These are phyloP conservation scores for Bipolaris bicolor DNA, from an alignment of 2,329 filamentous ascomycete species.

Conservation along the genomic window DNA sequence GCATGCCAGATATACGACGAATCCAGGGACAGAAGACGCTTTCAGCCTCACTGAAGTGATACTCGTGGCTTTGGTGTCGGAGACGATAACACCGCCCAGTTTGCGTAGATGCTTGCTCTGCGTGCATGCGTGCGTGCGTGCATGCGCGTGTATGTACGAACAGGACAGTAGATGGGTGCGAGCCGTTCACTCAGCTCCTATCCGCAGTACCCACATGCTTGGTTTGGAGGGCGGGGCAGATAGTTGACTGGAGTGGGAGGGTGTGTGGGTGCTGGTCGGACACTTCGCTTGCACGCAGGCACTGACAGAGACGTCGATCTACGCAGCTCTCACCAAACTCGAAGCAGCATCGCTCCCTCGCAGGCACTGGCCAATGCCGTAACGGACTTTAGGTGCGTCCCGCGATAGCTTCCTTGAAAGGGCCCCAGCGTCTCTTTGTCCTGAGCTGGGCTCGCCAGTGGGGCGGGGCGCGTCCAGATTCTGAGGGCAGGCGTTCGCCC, in stretches of 20 bases:
- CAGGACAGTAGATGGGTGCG: background rate
- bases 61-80: conserved; percentile 17
- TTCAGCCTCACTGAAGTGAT: conserved; percentile 15
- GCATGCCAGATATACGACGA: conserved; percentile 16
- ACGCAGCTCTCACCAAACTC: conserved; percentile 25
- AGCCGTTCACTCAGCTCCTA: conserved; percentile 6
- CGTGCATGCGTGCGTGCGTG: background rate
- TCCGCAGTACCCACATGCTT: conserved; percentile 20
- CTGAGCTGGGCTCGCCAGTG: conserved; percentile 10
- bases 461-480: conserved; percentile 12
- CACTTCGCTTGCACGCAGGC: conserved; percentile 28
- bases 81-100: conserved; percentile 15
- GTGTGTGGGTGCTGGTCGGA: conserved; percentile 27
- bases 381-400: conserved; percentile 40
- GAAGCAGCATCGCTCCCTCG: conserved; percentile 25
- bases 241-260: background rate
- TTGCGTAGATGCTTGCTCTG: background rate
- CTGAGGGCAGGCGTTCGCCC: conserved; percentile 12
- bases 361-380: conserved; percentile 35
- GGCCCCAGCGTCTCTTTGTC: conserved; percentile 17
- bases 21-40: conserved; percentile 17
- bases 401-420: conserved; percentile 32
- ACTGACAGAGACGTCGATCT: conserved; percentile 40
- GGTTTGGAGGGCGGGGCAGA: background rate
- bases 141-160: background rate